Evolutionary conservation across 1,284 basidiomycete genomes (phyloP), one percentile per base, ranked within the genome.

Genomic region (Trametes sp.): DNA sequence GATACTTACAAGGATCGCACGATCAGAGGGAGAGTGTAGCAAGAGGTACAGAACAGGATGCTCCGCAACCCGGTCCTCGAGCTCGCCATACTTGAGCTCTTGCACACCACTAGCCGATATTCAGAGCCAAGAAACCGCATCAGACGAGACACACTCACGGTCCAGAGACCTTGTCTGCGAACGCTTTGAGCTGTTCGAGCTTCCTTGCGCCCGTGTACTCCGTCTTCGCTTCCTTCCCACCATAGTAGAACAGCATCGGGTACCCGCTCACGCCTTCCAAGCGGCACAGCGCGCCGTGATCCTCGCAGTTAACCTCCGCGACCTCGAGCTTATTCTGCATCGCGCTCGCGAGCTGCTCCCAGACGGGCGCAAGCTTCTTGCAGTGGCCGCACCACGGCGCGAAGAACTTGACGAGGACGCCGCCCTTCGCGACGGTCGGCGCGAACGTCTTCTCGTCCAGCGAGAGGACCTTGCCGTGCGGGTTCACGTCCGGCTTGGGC

Each of bases 381-480:
- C 95, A 96, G 78, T 97, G 95, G 1, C 92, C 90, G 74, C 95
- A 96, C 95, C 95, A 96, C 0, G 95, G 95, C 0, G 94, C 95
- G 73, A 85, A 97, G 80, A 93, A 98, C 74, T 98, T 96, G 77
- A 96, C 83, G 70, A 97, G 93, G 0, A 87, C 80, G 0, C 92
- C 87, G 0, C 93, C 89, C 62, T 85, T 75, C 2, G 78, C 75
- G 26, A 90, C 78, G 0, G 81, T 77, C 24, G 68, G 59, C 10
- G 80, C 73, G 73, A 96, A 89, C 0, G 77, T 83, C 8, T 78
- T 77, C 9, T 79, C 72, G 41, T 84, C 79, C 45, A 94, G 81
- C 2, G 81, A 72, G 24, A 86, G 64, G 3, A 95, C 87, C 46
- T 82, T 77, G n/a, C 94, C 93, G 1, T 80, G 70, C 0, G 84